Evolutionary conservation across 805 yeast species (phyloP), one percentile per base, ranked within the genome.

Genomic region (Monosporozyma unispora): DNA sequence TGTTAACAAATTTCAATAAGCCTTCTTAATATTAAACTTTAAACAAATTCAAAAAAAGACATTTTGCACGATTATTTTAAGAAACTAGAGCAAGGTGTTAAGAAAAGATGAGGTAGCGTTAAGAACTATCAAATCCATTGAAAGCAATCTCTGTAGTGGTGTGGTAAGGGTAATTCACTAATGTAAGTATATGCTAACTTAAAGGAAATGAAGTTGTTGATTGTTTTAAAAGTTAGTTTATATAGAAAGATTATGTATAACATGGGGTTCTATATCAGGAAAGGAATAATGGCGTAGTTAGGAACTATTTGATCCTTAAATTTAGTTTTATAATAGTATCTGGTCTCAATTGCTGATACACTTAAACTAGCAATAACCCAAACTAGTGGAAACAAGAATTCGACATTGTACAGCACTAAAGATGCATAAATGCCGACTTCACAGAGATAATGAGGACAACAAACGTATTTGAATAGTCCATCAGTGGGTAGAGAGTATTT

Each of bases 391-490:
- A 60, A 59, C 2, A 49, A 2, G 35, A 57, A 58, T 45, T 55
- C 62, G 2, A n/a, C 9, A 54, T 50, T 44, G 52, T 52, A 50
- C 28, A 57, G 9, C 6, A 48, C 18, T 1, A 70, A 54, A 1
- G 75, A 58, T 0, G 68, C 44, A 56, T 85, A 85, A 2, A 85
- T 73, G 33, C 75, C 25, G 6, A 81, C 67, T 59, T 85, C 95
- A 61, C 82, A 83, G 18, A 80, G 67, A 56, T 84, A 85, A 62
- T 85, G 95, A 0, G 91, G 84, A 55, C 83, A 78, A 16, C 79
- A 69, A 1, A 76, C 70, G n/a, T 61, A 62, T 41, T 63, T 62
- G 60, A 83, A 83, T 44, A 79, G 54, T 1, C 81, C 73, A 33
- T 66, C 61, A 2, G 57, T 61, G 2, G 95, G 93, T 23, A 73